Conservation (phyloP, 306 rosid genomes). For the Prunus campanulata region DNA sequence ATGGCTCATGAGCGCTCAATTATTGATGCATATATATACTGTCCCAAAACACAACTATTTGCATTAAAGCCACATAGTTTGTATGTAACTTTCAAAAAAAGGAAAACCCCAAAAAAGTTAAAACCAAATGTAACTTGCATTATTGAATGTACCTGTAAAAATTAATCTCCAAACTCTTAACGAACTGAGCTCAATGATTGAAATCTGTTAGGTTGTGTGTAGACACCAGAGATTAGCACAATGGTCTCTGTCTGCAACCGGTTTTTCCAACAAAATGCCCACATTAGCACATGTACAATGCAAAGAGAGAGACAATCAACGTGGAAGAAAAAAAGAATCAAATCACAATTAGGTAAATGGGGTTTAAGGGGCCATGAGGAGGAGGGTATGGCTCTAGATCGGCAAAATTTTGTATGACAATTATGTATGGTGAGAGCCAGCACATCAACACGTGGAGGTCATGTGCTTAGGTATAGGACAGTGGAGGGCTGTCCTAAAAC, state of each 20-base stretch:
- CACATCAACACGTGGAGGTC: slow-evolving; percentile 54
- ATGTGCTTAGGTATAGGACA: slow-evolving; percentile 60
- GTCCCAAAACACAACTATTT: too few relatives aligned
- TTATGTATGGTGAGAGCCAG: slow-evolving; percentile 46
- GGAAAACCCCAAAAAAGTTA: neutral
- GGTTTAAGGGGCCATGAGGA: slow-evolving; percentile 2
- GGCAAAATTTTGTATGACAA: slow-evolving; percentile 24
- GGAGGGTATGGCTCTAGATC: slow-evolving; percentile 24
- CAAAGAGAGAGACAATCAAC: neutral
- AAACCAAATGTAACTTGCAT: neutral
- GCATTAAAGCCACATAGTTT: neutral
- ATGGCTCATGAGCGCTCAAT: too few relatives aligned
- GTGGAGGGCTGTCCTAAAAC: slow-evolving; percentile 41
- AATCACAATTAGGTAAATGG: slow-evolving; percentile 15
- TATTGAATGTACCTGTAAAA: neutral
- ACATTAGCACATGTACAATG: slow-evolving; percentile 32
- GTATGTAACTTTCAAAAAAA: neutral
- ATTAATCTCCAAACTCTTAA: neutral
- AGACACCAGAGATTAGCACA: slow-evolving; percentile 1
- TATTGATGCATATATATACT: too few relatives aligned
- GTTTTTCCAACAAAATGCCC: slow-evolving; percentile 6
- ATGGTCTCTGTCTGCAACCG: slow-evolving; percentile 16
- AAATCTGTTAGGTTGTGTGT: slow-evolving; percentile 17
- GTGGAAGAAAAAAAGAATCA: slow-evolving; percentile 11
- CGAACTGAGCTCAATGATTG: slow-evolving; percentile 8